These are phyloP conservation scores for Pisolithus marmoratus DNA, from an alignment of 768 basidiomycete species.

Conservation along the genomic window DNA sequence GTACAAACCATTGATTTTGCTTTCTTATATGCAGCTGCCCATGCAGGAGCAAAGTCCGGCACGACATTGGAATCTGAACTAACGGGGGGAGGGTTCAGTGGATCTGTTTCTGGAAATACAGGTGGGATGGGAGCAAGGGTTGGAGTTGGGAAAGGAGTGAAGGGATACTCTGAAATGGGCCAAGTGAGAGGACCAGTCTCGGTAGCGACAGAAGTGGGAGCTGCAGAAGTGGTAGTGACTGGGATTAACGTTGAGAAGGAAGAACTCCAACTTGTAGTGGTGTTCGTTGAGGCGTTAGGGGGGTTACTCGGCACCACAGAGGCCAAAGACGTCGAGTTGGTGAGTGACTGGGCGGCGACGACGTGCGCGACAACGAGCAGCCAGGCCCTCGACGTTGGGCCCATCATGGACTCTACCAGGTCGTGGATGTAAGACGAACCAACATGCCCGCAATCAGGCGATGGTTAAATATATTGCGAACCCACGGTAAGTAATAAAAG, in stretches of 20 bases:
- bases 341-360: neutral
- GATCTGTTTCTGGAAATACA: slow-evolving; percentile 50
- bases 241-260: neutral
- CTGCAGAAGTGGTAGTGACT: slow-evolving; percentile 4
- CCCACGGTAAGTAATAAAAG: no score
- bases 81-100: slow-evolving; percentile 51
- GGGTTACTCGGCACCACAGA: neutral
- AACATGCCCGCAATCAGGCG: neutral
- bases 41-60: slow-evolving; percentile 46
- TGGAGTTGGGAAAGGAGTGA: slow-evolving; percentile 59
- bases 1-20: slow-evolving; percentile 48
- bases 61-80: slow-evolving; percentile 32
- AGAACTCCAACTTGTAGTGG: neutral
- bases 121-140: slow-evolving; percentile 47
- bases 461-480: no score
- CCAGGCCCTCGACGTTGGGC: neutral
- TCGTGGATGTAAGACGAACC: neutral
- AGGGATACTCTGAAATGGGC: slow-evolving; percentile 39
- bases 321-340: neutral
- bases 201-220: slow-evolving; percentile 6
- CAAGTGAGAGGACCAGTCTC: slow-evolving; percentile 24
- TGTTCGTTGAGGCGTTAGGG: neutral
- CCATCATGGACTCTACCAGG: neutral
- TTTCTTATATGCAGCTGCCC: slow-evolving; percentile 54
- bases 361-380: neutral